Evolutionary conservation across 306 rosid species (phyloP), one percentile per base, ranked within the genome.

Genomic region (Prunus campanulata): DNA sequence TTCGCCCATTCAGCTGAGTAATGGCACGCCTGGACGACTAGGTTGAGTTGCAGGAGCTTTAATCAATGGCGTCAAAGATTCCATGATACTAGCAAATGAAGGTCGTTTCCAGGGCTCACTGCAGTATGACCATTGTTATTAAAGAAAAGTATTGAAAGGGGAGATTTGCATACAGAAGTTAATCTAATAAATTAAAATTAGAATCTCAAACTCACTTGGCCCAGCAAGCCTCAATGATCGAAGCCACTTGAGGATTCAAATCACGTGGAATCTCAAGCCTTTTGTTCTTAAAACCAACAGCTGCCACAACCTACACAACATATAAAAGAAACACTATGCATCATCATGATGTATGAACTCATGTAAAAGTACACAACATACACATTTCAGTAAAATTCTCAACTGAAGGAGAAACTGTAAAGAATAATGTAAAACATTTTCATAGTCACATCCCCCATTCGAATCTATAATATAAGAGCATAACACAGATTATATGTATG

Each of bases 71-170:
- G 70, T 91, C 87, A 96, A 81, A 85, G 91, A 86, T 72, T 96
- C 97, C 99, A 96, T 96, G 82, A 96, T 87, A 83, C 76, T 87
- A 9, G 89, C 77, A 75, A 96, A 96, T 22, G 99, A 87, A 79
- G 99, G 99, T 15, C 99, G 97, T 79, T 92, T 92, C 98, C 98
- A 88, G 30, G 97, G 87, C 80, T 96, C 99, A 47, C 99, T 96
- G 97, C 90, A 88, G 79, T 44, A 78, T 68, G 68, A 86, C 35
- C 66, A 42, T 66, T 78, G 29, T 46, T 66, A 47, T 61, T 29
- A 25, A 76, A 68, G 25, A 57, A 77, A 62, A 20, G 39, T 47
- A n/a, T 51, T 42, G 20, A 65, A 59, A 11, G 27, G 61, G 80
- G 66, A 74, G 2, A 22, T 19, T 11, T 19, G 16, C 22, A 62